Evolutionary conservation across 2,329 filamentous ascomycete genomes (phyloP), one percentile per base, ranked within the genome.

Genomic region (Ceratocystis smalleyi): DNA sequence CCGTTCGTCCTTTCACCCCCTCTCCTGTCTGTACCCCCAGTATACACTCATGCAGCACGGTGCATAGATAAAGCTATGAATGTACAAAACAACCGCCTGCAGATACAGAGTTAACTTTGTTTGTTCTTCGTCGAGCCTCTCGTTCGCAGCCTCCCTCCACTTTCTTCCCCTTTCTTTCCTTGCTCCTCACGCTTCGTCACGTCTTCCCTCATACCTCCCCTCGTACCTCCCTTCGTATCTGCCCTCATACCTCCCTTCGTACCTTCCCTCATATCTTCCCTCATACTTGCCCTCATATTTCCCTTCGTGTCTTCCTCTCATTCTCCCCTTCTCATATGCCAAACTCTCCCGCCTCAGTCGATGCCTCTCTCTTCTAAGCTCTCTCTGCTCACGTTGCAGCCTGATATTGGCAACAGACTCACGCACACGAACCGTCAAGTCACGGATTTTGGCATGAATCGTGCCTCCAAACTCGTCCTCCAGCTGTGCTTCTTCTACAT

Each of bases 401-500:
- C 54, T 15, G n/a, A 57, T 57, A 35, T n/a, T 57, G 7, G 54
- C 54, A 7, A 57, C 54, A 5, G 60, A 47, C 43, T 62, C 60
- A 24, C 45, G 60, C 60, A 47, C 40, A 19, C 43, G 43, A 27
- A 62, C 60, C 12, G 60, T 62, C 60, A 64, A 61, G 19, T 64
- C 63, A 7, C 63, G 63, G 15, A 64, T 57, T 43, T 62, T 65
- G 7, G 64, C 64, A 32, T 62, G 43, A 22, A 65, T 40, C 22
- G 49, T 65, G 15, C 54, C 49, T 15, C 64, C 64, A 55, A 35
- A 32, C 35, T 65, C 64, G 24, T 54, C 35, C 19, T 65, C 64
- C 22, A 68, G 67, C 30, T 71, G 69, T 10, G 68, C 65, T 32
- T 69, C 71, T 59, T 69, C 63, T 17, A 69, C 69, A 47, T 61